phyloP scores from a whole-genome alignment of 164 flowering plant species.

The Chloranthus sessilifolius region DNA sequence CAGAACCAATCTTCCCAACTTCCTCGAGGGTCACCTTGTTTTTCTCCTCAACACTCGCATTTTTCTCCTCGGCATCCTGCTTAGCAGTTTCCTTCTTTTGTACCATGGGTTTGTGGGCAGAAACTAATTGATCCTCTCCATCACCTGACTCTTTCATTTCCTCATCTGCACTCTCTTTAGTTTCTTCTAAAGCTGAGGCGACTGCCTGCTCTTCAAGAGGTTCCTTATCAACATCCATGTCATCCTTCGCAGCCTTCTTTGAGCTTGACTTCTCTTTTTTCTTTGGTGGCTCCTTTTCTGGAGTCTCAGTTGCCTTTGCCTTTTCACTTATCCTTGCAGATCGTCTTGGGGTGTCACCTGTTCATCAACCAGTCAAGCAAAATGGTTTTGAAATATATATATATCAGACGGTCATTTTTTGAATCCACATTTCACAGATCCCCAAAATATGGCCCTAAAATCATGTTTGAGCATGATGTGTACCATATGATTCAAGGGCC shows the following conservation, averaged over 20 bases:
- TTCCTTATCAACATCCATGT: constrained; percentile 13
- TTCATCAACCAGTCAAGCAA: not conserved
- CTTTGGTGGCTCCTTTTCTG: constrained; percentile 27
- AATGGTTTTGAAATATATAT: too few species aligned
- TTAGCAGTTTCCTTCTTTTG: too few species aligned
- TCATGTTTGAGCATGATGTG: not conserved
- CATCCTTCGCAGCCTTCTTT: constrained; percentile 23
- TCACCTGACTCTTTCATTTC: too few species aligned
- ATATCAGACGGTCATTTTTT: too few species aligned
- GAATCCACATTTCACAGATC: too few species aligned
- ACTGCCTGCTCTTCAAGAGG: constrained; percentile 1
- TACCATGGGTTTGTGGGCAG: too few species aligned
- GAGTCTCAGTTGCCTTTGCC: constrained; percentile 30
- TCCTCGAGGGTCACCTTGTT: not conserved
- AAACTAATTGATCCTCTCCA: too few species aligned
- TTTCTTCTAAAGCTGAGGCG: too few species aligned
- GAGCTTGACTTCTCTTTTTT: constrained; percentile 35
- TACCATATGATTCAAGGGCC: too few species aligned
- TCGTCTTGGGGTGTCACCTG: constrained; percentile 55
- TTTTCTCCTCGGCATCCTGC: too few species aligned
- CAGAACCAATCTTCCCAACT: not conserved
- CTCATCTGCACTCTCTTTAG: too few species aligned
- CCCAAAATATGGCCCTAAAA: not conserved
- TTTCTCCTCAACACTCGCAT: too few species aligned
- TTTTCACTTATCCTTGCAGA: constrained; percentile 47